Base-by-base conservation (phyloP, 2,329 filamentous ascomycete species). In the Albophoma yamanashiensis region DNA sequence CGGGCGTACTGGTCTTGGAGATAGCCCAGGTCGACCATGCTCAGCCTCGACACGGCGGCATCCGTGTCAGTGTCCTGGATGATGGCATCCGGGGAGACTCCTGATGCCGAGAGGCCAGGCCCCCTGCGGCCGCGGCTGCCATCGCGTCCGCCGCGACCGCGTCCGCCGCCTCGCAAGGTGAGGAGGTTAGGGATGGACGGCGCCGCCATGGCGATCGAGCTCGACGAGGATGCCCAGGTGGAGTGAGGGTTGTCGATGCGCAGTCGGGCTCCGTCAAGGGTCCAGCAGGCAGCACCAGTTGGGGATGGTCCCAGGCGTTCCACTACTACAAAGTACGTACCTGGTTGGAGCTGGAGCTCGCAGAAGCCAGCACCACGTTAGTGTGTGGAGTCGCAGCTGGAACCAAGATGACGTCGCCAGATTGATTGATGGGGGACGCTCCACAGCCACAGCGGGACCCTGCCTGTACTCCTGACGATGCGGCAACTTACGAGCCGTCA, bases 41-140 rank as follows among this genome's bases (percentile, higher is more conserved):
- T 97, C 73, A 96, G 78, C 42, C 94, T 85, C 38, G 92, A 96
- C 50, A 91, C 85, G 61, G 91, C 91, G 34, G 94, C 94, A 77
- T 99, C 94, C 62, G 87, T 87, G 74, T 99, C 94, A 3, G 94
- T 99, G 64, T 87, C 86, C 73, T 96, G 93, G 60, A 99, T 87
- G 47, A 88, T 83, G 61, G 81, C 79, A 74, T 97, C 92, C 66
- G 87, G 86, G 55, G 75, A 75, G 50, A 69, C 65, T n/a, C 69
- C 65, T 27, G 67, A 60, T 58, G 64, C 66, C 64, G 66, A 67
- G 58, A 68, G 72, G 63, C 70, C 73, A 36, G 9, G 27, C 17
- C 36, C 20, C 17, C 20, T 20, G 17, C 12, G 31, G 55, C 76
- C 77, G n/a, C 67, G 64, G 59, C 79, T 64, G 59, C 64, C 66